A percentile compares a stretch with the other conserved stretches of the same genome.
These are phyloP conservation scores for Papilionanthe hybrid DNA, from an alignment of 116 monocot genomes.

Conservation along the genomic window DNA sequence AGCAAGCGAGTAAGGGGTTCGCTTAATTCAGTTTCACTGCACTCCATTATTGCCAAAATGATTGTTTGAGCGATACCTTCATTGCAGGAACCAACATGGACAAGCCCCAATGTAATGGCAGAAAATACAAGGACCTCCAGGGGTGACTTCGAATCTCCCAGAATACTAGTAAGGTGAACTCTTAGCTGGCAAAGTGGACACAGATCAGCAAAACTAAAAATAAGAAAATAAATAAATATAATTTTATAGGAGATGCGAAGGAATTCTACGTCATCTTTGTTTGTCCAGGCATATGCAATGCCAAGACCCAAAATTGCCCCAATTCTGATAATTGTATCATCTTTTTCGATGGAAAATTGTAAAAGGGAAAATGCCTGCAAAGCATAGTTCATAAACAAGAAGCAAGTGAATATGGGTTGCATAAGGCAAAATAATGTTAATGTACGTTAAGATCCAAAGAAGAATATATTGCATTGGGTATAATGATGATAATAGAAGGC, in stretches of 20 bases:
- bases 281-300: conserved; percentile 94
- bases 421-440: background rate
- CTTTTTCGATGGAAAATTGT: conserved; percentile 71
- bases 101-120: conserved; percentile 76
- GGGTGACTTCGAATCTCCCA: conserved; percentile 70
- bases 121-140: conserved; percentile 89
- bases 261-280: conserved; percentile 74
- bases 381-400: conserved; percentile 1
- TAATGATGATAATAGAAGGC: background rate
- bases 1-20: conserved; percentile 83
- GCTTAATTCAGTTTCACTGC: conserved; percentile 75
- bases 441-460: background rate
- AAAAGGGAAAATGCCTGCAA: conserved; percentile 79
- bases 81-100: conserved; percentile 91
- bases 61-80: conserved; percentile 96
- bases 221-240: background rate
- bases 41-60: conserved; percentile 85
- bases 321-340: conserved; percentile 70
- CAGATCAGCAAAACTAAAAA: background rate
- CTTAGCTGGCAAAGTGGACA: conserved; percentile 42
- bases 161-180: conserved; percentile 43
- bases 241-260: background rate
- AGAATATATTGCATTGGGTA: background rate
- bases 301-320: conserved; percentile 97
- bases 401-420: background rate